Evolutionary conservation across 1,284 basidiomycete genomes (phyloP).

Genomic region (Thecaphora thlaspeos): DNA sequence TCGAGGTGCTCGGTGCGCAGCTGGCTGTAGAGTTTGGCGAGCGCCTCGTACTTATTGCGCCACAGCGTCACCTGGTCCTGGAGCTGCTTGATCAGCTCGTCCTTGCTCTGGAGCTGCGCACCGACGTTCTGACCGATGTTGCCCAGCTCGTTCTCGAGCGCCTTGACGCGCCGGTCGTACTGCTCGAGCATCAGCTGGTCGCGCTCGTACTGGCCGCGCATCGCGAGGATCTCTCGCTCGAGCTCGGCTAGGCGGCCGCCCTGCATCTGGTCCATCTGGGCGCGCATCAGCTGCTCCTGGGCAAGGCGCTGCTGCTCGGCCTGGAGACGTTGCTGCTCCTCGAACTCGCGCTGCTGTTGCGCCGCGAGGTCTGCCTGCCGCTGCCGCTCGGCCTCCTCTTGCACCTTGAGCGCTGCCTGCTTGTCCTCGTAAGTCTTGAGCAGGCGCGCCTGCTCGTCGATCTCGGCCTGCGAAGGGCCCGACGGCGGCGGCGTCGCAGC

Average conservation of each 20-base stretch:
- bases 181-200: slow-evolving; percentile 98
- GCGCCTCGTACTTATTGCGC: slow-evolving; percentile 98
- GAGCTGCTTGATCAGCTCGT: slow-evolving; percentile 90
- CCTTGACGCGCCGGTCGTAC: slow-evolving; percentile 95
- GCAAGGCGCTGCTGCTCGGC: slow-evolving; percentile 83
- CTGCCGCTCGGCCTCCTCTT: slow-evolving; percentile 80
- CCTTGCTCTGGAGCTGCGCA: slow-evolving; percentile 86
- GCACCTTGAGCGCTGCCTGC: slow-evolving; percentile 75
- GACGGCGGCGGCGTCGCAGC: slow-evolving; percentile 40
- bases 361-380: slow-evolving; percentile 74
- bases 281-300: slow-evolving; percentile 77
- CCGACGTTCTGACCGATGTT: slow-evolving; percentile 77
- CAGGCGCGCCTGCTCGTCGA: slow-evolving; percentile 90
- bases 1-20: slow-evolving; percentile 95
- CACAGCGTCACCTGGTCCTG: slow-evolving; percentile 95
- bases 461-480: slow-evolving; percentile 63
- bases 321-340: slow-evolving; percentile 82
- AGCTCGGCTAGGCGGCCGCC: slow-evolving; percentile 69
- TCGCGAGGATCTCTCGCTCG: slow-evolving; percentile 84
- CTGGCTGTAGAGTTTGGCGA: slow-evolving; percentile 98
- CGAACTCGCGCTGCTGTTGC: slow-evolving; percentile 83
- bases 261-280: slow-evolving; percentile 69
- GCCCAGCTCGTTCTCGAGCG: slow-evolving; percentile 84
- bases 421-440: slow-evolving; percentile 96
- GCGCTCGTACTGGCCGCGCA: slow-evolving; percentile 96